Evolutionary conservation across 1,284 basidiomycete species (phyloP), one percentile per base, ranked within the genome.

Genomic region (Caloboletus firmus): DNA sequence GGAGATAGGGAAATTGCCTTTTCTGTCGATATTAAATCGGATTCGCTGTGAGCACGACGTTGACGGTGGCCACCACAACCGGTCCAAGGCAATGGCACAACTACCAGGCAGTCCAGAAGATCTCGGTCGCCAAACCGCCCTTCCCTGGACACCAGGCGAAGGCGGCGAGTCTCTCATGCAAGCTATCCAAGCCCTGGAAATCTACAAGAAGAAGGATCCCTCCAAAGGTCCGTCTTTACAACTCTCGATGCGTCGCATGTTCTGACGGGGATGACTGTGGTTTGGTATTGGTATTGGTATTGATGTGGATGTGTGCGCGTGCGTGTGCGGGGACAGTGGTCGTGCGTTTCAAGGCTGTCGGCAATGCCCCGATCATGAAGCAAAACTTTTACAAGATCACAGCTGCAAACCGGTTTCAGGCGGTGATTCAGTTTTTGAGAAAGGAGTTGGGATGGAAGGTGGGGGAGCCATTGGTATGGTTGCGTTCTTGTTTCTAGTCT

Each of bases 301-400:
- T n/a, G n/a, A n/a, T n/a, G n/a, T n/a, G n/a, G n/a, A n/a, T n/a
- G n/a, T n/a, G n/a, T n/a, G n/a, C 24, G 6, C 6, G 17, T 45
- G 36, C 12, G 39, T 13, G 13, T 32, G 48, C 40, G 22, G 36
- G 12, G 36, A 34, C 69, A 98, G 95, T 98, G 51, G 90, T 98
- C 54, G 94, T 99, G 10, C 87, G 94, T 37, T 99, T 98, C 84
- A 98, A 97, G 70, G 95, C 95, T 1, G 93, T 97, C n/a, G 96
- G 96, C 41, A 95, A 95, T 62, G 95, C 95, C 0, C 96, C 96
- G 1, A 95, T 98, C 65, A 97, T 98, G 95, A 96, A 91, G 76
- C 91, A 96, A 76, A 98, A 98, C 75, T 91, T 96, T 69, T 98
- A 95, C 83, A 96, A 96, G 77, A 96, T 98, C 62, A 95, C 94